Evolutionary conservation across 164 flowering plant genomes (phyloP).

Genomic region (Pachysandra terminalis): DNA sequence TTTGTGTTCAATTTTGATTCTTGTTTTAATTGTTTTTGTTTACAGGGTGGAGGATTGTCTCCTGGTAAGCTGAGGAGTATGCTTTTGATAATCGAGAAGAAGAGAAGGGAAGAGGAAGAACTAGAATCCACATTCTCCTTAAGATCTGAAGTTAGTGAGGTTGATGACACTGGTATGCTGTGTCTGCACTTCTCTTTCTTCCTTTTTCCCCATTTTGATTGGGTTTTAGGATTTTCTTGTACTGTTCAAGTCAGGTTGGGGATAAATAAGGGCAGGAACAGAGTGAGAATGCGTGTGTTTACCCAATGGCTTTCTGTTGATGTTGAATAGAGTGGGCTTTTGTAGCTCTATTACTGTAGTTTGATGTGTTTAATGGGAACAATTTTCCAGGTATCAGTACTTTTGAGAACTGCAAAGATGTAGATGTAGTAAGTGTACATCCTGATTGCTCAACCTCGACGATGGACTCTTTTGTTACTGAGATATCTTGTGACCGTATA

Average conservation of each 20-base stretch:
- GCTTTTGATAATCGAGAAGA: constrained; percentile 63
- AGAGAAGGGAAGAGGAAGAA: constrained; percentile 52
- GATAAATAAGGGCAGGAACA: no score
- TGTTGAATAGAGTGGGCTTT: no score
- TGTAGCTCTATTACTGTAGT: not conserved
- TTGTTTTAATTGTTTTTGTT: not conserved
- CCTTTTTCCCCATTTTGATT: not conserved
- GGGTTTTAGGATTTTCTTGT: not conserved
- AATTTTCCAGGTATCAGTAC: constrained; percentile 29
- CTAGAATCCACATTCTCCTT: constrained; percentile 39
- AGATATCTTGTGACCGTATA: constrained; percentile 35
- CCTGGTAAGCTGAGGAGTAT: constrained; percentile 70
- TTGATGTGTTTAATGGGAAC: not conserved
- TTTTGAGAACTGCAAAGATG: constrained; percentile 66
- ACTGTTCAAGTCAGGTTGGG: no score
- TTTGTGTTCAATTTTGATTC: not conserved
- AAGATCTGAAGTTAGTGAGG: constrained; percentile 41
- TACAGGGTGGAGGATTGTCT: constrained; percentile 61
- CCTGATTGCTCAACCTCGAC: constrained; percentile 48
- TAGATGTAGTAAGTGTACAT: constrained; percentile 56
- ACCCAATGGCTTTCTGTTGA: no score
- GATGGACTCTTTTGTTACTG: constrained; percentile 20
- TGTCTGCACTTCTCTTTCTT: not conserved
- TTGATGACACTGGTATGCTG: constrained; percentile 38
- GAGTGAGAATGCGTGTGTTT: no score